These are phyloP conservation scores for Podospora tetraspora DNA, from an alignment of 495 filamentous ascomycete species.

Conservation along the genomic window DNA sequence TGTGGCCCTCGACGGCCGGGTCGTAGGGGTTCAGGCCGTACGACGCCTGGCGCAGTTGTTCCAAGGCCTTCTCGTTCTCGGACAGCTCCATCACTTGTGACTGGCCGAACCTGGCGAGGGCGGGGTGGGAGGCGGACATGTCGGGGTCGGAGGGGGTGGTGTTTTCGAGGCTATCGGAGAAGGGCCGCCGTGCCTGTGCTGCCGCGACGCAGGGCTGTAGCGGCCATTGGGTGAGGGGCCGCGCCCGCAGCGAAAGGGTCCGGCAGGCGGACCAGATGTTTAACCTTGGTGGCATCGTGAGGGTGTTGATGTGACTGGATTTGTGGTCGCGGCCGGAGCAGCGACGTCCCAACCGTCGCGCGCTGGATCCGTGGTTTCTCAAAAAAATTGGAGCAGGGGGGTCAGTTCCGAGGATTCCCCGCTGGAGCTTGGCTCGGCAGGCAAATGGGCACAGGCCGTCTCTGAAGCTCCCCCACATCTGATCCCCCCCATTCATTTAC, in stretches of 20 bases:
- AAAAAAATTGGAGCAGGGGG: neutral
- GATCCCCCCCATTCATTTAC: neutral
- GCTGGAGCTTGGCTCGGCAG: neutral
- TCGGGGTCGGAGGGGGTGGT: constrained; percentile 8
- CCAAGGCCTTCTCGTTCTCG: constrained; percentile 35
- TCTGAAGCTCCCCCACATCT: neutral
- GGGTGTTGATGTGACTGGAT: constrained; percentile 1
- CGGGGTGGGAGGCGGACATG: neutral
- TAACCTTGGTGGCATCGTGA: constrained; percentile 47
- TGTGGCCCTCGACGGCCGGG: constrained; percentile 51
- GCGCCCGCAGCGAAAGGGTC: constrained; percentile 40
- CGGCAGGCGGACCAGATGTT: constrained; percentile 41
- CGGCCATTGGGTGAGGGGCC: constrained; percentile 45
- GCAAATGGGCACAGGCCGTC: neutral
- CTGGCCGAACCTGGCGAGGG: neutral
- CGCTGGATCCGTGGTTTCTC: neutral
- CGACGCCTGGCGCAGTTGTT: constrained; percentile 30
- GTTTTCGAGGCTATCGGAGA: constrained; percentile 13
- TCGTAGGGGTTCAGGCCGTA: constrained; percentile 30
- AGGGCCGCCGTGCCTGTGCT: constrained; percentile 46
- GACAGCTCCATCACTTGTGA: neutral
- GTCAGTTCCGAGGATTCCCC: neutral
- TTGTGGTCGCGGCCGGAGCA: neutral
- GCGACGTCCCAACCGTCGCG: neutral
- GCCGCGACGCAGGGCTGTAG: constrained; percentile 60